Percentiles rank a stretch among this genome's conserved stretches.
Evolutionary conservation across 345 rosid genomes (phyloP).

Genomic region (Mercurialis annua): DNA sequence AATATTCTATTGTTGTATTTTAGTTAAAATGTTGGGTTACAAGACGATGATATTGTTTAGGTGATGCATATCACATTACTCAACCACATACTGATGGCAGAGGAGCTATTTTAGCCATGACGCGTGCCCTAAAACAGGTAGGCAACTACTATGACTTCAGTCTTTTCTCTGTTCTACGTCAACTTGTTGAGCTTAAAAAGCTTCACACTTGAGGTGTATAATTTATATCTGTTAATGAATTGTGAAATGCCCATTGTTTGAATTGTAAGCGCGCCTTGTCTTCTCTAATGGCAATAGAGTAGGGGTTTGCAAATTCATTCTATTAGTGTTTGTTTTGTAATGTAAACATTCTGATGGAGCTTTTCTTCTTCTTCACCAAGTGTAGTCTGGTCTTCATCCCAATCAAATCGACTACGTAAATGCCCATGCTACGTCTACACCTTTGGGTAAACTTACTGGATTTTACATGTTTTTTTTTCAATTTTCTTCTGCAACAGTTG

Average conservation of each 20-base stretch:
- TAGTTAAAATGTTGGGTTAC: constrained; percentile 10
- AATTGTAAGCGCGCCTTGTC: background rate
- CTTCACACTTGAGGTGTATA: background rate
- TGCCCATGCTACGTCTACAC: constrained; percentile 96
- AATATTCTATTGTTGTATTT: constrained; percentile 1
- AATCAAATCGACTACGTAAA: constrained; percentile 82
- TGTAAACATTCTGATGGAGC: background rate
- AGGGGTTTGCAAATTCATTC: background rate
- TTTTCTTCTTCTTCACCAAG: constrained; percentile 20
- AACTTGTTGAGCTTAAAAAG: no score
- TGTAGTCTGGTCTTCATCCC: constrained; percentile 76
- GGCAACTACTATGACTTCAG: background rate
- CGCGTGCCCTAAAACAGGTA: constrained; percentile 73
- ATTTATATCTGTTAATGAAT: constrained; percentile 1
- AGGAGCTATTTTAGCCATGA: constrained; percentile 92
- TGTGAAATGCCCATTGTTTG: background rate
- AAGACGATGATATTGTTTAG: constrained; percentile 34
- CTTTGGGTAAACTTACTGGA: constrained; percentile 55
- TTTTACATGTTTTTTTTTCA: constrained; percentile 18
- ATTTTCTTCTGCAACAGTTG: background rate
- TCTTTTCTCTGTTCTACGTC: constrained; percentile 7
- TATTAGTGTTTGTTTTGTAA: constrained; percentile 3
- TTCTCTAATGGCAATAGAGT: background rate
- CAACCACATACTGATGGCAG: constrained; percentile 88
- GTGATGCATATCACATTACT: constrained; percentile 94